Evolutionary conservation across 1,284 basidiomycete species (phyloP).

Genomic region (Trichosporon faecale): DNA sequence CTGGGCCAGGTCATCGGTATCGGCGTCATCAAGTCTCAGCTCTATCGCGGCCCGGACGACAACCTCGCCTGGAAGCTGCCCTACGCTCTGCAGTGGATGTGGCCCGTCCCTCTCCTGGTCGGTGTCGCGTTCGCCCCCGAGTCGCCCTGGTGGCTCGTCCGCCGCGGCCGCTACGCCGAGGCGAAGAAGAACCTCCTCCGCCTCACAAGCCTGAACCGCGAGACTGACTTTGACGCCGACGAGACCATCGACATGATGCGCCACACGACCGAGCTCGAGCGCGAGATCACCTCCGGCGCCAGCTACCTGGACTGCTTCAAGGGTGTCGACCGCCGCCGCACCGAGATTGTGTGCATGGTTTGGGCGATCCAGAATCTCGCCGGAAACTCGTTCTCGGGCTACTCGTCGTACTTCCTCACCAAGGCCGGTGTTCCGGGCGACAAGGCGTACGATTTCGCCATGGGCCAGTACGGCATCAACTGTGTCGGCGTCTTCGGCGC

Average conservation of each 20-base stretch:
- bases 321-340: slow-evolving; percentile 45
- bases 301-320: slow-evolving; percentile 56
- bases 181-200: slow-evolving; percentile 51
- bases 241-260: slow-evolving; percentile 53
- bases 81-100: slow-evolving; percentile 44
- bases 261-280: slow-evolving; percentile 44
- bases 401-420: slow-evolving; percentile 52
- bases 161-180: slow-evolving; percentile 49
- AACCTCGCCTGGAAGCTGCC: slow-evolving; percentile 45
- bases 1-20: slow-evolving; percentile 46
- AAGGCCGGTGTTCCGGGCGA: slow-evolving; percentile 52
- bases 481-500: slow-evolving; percentile 41
- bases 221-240: slow-evolving; percentile 50
- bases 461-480: slow-evolving; percentile 49
- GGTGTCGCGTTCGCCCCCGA: slow-evolving; percentile 39
- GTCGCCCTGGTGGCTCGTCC: slow-evolving; percentile 31
- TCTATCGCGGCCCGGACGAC: slow-evolving; percentile 29
- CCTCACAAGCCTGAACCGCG: slow-evolving; percentile 41
- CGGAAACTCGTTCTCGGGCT: slow-evolving; percentile 42
- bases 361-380: slow-evolving; percentile 48
- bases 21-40: slow-evolving; percentile 46
- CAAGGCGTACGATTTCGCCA: slow-evolving; percentile 50
- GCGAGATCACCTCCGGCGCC: slow-evolving; percentile 37
- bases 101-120: slow-evolving; percentile 41
- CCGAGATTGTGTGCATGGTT: slow-evolving; percentile 48